Base-by-base conservation (phyloP, 306 rosid genomes). In the Senna tora region DNA sequence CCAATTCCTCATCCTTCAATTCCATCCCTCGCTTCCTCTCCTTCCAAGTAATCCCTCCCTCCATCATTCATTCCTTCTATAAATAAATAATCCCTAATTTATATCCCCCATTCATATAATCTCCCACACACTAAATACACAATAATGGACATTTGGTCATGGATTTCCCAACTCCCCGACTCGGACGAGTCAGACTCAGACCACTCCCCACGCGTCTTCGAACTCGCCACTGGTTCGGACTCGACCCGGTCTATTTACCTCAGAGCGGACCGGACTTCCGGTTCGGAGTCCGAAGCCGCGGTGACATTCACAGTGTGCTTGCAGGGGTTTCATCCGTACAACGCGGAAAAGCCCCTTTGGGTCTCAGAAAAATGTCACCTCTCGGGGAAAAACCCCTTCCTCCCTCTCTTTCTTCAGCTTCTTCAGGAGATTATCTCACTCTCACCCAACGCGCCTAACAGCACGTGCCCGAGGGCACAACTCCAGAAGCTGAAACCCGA, bases 401-500 rank as follows among this genome's bases (percentile, higher is more conserved):
- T 91, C 38, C 91, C 97, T 5, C 73, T 93, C 4, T 64, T 89
- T 0, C 89, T 91, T 5, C 98, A 93, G 79, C 97, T 93, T 7
- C 94, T 93, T 56, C 92, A 89, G n/a, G 97, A 93, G 72, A 87
- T 86, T 83, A 86, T 91, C 61, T 73, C 89, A 64, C 81, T 81
- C 19, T 87, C 98, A 0, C 98, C 98, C 43, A 82, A 85, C 0
- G 85, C 89, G 12, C 91, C 85, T 16, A 84, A 75, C 43, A 83
- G 81, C 87, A 83, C 94, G 7, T 93, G 98, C 81, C 96, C 97
- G 0, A 86, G 97, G n/a, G 84, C 97, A 12, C 92, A 86, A 75
- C 87, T 93, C 10, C 92, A 89, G 73, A 84, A 77, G 14, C 89
- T 93, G 21, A 89, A 85, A 36, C 88, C 94, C 43, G 98, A 82